These are phyloP conservation scores for Chlorella ohadii DNA, from an alignment of 139 green algal genomes.

Conservation along the genomic window DNA sequence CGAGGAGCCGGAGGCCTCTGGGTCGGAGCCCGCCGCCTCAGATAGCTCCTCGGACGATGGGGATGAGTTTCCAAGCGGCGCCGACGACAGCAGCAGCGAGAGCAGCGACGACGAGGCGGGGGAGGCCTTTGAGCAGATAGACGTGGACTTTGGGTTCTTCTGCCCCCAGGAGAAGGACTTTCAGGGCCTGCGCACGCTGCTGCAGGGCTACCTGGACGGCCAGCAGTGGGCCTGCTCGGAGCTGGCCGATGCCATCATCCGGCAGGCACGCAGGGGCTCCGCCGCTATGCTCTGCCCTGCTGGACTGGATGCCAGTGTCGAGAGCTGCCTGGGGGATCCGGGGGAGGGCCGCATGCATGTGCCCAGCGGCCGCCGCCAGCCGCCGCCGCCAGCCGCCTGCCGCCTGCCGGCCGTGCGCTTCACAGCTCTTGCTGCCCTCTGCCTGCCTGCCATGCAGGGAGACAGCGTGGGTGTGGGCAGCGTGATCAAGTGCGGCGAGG, in stretches of 20 bases:
- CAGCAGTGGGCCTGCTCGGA: constrained; percentile 66
- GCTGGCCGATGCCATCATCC: constrained; percentile 83
- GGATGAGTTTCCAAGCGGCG: constrained; percentile 8
- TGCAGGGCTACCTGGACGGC: constrained; percentile 84
- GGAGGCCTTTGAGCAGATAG: constrained; percentile 55
- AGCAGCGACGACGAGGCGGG: constrained; percentile 45
- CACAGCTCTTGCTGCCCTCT: neutral
- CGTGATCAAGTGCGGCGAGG: constrained; percentile 86
- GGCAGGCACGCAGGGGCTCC: constrained; percentile 48
- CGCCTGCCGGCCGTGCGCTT: neutral
- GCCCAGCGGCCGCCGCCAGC: neutral
- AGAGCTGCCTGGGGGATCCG: neutral
- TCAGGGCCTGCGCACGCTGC: constrained; percentile 83
- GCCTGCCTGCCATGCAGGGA: neutral
- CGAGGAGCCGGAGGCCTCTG: neutral
- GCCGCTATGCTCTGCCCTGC: too few relatives aligned
- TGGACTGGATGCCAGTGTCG: too few relatives aligned
- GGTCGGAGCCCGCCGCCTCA: neutral
- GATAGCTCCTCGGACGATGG: constrained; percentile 16
- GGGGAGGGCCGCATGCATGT: neutral
- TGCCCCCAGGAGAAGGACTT: constrained; percentile 88
- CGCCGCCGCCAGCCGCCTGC: neutral
- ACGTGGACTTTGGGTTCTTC: constrained; percentile 92
- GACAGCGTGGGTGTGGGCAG: constrained; percentile 67
- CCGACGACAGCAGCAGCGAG: constrained; percentile 5